Evolutionary conservation across 371 early-diverging fungal genomes (phyloP), one percentile per base, ranked within the genome.

Genomic region (Funneliformis caledonium): DNA sequence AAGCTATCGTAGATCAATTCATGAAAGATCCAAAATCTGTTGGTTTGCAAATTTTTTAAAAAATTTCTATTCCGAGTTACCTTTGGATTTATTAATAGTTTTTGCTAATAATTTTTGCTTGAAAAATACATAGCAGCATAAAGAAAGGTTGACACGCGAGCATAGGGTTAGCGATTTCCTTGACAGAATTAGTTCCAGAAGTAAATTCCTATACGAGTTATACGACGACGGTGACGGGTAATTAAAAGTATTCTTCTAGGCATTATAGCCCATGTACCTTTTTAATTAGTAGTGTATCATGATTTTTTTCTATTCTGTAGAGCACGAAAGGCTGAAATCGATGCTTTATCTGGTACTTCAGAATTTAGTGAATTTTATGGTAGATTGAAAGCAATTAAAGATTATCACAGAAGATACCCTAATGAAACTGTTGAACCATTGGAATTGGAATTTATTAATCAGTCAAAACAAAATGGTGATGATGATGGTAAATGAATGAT

Each of bases 311-410:
- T 14, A 6, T 26, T 37, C 37, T 43, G 14, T 68, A 93, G 93
- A 73, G 81, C 86, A 45, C 91, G 96, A 45, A 88, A 90, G 78
- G 86, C 86, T 50, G 97, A 97, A 83, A 92, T 94, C 77, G 88
- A 90, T 10, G 88, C 90, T 4, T 91, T 97, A 47, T 89, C 94
- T 16, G 93, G 91, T 14, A 83, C 91, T 11, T 87, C 88, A 45
- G 95, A 94, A 79, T 93, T 98, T 83, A 88, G 87, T 72, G 96
- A 95, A 82, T 98, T 98, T 82, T 97, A 97, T 86, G 86, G 90
- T 52, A 91, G 96, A 52, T 87, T 98, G 65, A 92, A 92, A 82
- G 88, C 85, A 42, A 92, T 97, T 78, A 95, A 95, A 85, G 94
- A 94, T 72, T 89, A 94, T 84, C 95, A 97, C 82, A 90, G 94